Percentiles rank a stretch among this genome's conserved stretches.
These are phyloP conservation scores for Emmonsiellopsis sp. DNA, from an alignment of 2,329 filamentous ascomycete genomes.

Conservation along the genomic window DNA sequence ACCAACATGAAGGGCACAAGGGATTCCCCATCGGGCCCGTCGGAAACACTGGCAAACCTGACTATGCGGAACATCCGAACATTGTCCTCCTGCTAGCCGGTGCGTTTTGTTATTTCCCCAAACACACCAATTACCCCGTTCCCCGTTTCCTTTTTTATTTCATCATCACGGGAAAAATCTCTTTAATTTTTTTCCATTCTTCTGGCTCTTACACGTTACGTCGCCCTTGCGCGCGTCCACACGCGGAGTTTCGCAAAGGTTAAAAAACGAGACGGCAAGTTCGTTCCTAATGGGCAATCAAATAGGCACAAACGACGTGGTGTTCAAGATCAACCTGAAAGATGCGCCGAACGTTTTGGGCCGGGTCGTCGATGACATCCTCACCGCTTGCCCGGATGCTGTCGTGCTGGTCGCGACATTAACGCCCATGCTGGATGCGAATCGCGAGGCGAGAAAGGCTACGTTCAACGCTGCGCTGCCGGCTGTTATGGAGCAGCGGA, in stretches of 20 bases:
- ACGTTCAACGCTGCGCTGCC: conserved; percentile 1
- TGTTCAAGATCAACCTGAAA: conserved; percentile 11
- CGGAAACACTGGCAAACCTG: conserved; percentile 8
- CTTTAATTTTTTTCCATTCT: too few species aligned
- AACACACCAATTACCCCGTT: too few species aligned
- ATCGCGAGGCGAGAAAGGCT: not conserved
- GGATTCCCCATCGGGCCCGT: conserved; percentile 21
- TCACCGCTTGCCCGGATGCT: conserved; percentile 20
- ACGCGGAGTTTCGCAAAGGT: too few species aligned
- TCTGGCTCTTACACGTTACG: too few species aligned
- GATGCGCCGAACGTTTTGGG: conserved; percentile 25
- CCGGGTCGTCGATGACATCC: conserved; percentile 22
- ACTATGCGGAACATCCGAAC: conserved; percentile 18
- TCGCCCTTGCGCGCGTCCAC: too few species aligned
- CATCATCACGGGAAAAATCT: too few species aligned
- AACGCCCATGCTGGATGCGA: conserved; percentile 12
- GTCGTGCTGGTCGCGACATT: conserved; percentile 30
- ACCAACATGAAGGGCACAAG: conserved; percentile 13
- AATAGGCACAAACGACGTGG: conserved; percentile 25
- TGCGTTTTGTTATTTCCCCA: too few species aligned
- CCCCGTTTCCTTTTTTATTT: too few species aligned
- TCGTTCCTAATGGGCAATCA: too few species aligned
- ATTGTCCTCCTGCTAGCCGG: conserved; percentile 21
- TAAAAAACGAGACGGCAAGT: too few species aligned
- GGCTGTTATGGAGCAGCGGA: not conserved